A percentile compares a stretch with the other conserved stretches of the same genome.
Conservation (phyloP, 1,139 yeast genomes). For the Wickerhamomyces sp. region DNA sequence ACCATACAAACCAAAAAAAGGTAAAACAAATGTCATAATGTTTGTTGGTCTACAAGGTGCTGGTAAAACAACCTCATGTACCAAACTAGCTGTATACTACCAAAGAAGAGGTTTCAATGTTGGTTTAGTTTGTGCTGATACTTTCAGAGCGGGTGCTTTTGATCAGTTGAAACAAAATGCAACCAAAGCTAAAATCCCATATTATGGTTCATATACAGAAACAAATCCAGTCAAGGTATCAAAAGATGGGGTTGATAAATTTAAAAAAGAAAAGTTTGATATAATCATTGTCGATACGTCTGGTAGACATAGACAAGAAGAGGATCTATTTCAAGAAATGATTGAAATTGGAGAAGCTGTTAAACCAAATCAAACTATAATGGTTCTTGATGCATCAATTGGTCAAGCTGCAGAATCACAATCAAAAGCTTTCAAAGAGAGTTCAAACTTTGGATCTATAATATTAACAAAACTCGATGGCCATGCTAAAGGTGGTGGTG, state of each 20-base stretch:
- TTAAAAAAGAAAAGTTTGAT: constrained; percentile 88
- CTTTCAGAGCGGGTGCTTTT: constrained; percentile 99
- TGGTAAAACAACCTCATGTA: constrained; percentile 97
- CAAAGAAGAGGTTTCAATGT: constrained; percentile 91
- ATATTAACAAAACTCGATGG: constrained; percentile 97
- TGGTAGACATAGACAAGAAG: constrained; percentile 96
- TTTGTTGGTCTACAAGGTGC: constrained; percentile 98
- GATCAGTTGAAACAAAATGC: constrained; percentile 98
- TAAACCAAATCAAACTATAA: constrained; percentile 87
- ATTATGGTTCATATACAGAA: constrained; percentile 91
- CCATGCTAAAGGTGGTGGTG: constrained; percentile 99
- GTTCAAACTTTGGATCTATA: constrained; percentile 91
- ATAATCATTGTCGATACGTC: constrained; percentile 95
- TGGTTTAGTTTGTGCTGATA: constrained; percentile 97
- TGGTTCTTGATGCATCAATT: constrained; percentile 96
- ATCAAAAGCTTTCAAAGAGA: constrained; percentile 89
- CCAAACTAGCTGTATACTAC: constrained; percentile 91
- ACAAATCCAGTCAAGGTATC: constrained; percentile 95
- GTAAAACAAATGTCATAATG: constrained; percentile 74
- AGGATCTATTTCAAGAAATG: constrained; percentile 90
- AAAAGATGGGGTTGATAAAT: constrained; percentile 84
- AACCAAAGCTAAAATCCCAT: constrained; percentile 89
- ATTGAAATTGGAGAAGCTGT: constrained; percentile 84
- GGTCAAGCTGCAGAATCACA: constrained; percentile 98
- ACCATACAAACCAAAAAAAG: constrained; percentile 85